Evolutionary conservation across 2,329 filamentous ascomycete genomes (phyloP), one percentile per base, ranked within the genome.

Genomic region (Diaporthe citrichinensis): DNA sequence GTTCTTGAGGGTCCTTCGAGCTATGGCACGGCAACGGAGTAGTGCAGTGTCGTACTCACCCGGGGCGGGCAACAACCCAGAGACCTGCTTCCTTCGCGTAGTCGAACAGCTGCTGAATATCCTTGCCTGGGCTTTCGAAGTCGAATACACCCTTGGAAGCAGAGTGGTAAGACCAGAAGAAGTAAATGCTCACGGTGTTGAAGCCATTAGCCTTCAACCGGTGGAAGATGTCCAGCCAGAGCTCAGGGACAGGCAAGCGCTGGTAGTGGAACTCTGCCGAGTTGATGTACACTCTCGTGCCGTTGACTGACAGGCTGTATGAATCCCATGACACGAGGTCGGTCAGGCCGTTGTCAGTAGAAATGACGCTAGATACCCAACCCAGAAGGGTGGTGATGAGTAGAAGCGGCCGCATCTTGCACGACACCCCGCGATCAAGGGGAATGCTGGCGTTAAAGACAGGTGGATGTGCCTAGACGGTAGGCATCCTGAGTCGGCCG

Each of bases 141-240:
- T 89, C 89, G 78, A 85, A 88, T 6, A 82, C 81, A 25, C 82
- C 87, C 77, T 83, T 83, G 17, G 84, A 85, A 9, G 84, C 81
- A 55, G 84, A 87, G 78, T 87, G 86, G 74, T 88, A 88, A 5
- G 85, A 87, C 86, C 86, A 88, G 81, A 88, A 88, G 78, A 88
- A 87, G 80, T 88, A 88, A 44, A 88, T 81, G 75, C 85, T 82
- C 69, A 90, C 83, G 23, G 88, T 82, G 80, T 90, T 90, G 80
- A 89, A 88, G 0, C 88, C 88, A 78, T 86, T 88, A 12, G 88
- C 87, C 76, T 86, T 85, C 76, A 89, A 84, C 75, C 90, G 90
- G 71, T 90, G 87, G 74, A 90, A 88, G 46, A 90, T 86, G 77
- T 90, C 88, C 31, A 82, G 79, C 87, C 89, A 90, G 36, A 90